These are phyloP conservation scores for Auriscalpium vulgare DNA, from an alignment of 768 basidiomycete genomes.

Conservation along the genomic window DNA sequence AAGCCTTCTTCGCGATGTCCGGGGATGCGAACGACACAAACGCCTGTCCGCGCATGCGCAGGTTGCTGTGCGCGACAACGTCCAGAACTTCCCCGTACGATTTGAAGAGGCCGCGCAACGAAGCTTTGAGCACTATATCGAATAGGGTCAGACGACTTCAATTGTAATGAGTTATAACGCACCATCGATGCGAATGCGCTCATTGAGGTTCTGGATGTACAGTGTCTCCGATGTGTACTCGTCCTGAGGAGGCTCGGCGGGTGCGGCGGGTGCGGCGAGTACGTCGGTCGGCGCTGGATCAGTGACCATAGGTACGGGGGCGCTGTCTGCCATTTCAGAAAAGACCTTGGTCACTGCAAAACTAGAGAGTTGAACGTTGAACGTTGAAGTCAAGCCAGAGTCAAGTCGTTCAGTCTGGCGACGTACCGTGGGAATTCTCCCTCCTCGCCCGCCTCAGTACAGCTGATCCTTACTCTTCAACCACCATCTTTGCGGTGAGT, in stretches of 20 bases:
- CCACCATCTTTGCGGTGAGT: too few relatives aligned
- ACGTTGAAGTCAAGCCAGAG: too few relatives aligned
- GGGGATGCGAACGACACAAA: slow-evolving; percentile 87
- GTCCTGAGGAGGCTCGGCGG: slow-evolving; percentile 22
- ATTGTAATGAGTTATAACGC: slow-evolving; percentile 3
- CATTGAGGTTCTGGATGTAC: slow-evolving; percentile 95
- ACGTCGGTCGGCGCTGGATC: slow-evolving; percentile 6
- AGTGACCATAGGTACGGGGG: not conserved
- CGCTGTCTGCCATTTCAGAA: slow-evolving; percentile 6
- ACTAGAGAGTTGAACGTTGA: too few relatives aligned
- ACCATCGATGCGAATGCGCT: slow-evolving; percentile 84
- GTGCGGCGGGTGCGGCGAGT: slow-evolving; percentile 10
- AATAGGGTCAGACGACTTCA: slow-evolving; percentile 4
- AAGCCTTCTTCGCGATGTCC: slow-evolving; percentile 79
- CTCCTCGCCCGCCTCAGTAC: too few relatives aligned
- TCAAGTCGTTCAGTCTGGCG: too few relatives aligned
- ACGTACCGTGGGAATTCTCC: too few relatives aligned
- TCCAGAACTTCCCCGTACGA: slow-evolving; percentile 89
- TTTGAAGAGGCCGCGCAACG: slow-evolving; percentile 84
- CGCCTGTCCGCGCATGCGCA: slow-evolving; percentile 98
- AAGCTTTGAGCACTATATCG: slow-evolving; percentile 72
- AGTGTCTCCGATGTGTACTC: slow-evolving; percentile 73
- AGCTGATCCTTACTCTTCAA: too few relatives aligned
- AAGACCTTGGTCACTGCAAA: too few relatives aligned
- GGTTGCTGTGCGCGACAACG: slow-evolving; percentile 90